Conservation (phyloP, 2,329 filamentous ascomycete genomes). For the Aspergillus sp. region DNA sequence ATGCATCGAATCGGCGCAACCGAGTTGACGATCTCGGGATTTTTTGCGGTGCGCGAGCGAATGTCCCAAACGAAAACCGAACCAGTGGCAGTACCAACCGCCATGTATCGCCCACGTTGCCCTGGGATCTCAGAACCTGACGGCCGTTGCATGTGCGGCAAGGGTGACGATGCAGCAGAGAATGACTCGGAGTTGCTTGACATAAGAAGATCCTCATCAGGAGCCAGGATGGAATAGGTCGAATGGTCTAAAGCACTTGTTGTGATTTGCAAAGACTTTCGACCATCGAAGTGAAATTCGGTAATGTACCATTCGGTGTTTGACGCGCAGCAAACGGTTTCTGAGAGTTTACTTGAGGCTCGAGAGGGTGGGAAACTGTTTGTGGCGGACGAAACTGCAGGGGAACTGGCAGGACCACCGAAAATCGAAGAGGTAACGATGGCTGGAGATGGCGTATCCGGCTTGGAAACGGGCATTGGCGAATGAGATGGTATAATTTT, state of each 20-base stretch:
- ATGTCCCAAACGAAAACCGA: constrained; percentile 82
- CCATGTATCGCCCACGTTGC: constrained; percentile 76
- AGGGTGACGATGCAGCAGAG: constrained; percentile 55
- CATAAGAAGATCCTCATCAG: constrained; percentile 74
- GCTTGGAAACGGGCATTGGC: constrained; percentile 14
- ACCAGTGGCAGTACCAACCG: constrained; percentile 76
- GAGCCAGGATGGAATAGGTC: constrained; percentile 66
- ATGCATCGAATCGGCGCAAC: constrained; percentile 76
- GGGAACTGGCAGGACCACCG: constrained; percentile 40
- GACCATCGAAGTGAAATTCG: constrained; percentile 60
- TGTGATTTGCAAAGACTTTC: constrained; percentile 64
- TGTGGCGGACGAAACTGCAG: constrained; percentile 17
- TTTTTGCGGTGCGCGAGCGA: constrained; percentile 62
- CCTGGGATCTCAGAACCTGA: constrained; percentile 70
- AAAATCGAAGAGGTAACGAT: constrained; percentile 49
- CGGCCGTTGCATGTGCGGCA: constrained; percentile 48
- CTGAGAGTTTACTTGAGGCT: constrained; percentile 31
- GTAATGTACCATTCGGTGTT: constrained; percentile 69
- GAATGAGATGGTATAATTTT: constrained; percentile 42
- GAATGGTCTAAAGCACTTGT: constrained; percentile 73
- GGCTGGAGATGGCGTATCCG: constrained; percentile 10
- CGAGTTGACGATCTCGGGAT: constrained; percentile 55
- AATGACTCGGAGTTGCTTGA: constrained; percentile 55
- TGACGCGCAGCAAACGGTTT: constrained; percentile 32
- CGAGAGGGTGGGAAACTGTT: constrained; percentile 33